phyloP scores from a whole-genome alignment of 1,284 basidiomycete species.

The Pseudozyma flocculosa region DNA sequence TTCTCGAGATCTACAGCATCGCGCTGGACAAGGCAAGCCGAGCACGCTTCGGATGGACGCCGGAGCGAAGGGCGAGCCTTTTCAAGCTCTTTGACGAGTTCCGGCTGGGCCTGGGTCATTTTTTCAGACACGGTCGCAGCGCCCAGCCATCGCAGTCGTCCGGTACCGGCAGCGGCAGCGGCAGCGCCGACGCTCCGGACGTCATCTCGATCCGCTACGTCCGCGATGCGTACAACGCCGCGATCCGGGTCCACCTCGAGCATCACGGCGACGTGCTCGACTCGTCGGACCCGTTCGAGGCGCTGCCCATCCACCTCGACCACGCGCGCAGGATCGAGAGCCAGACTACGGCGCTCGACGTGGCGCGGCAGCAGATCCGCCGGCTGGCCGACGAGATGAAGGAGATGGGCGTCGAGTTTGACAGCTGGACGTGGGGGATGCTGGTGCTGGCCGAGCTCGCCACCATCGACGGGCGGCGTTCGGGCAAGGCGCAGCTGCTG shows the following conservation, averaged over 20 bases:
- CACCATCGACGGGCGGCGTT: not conserved
- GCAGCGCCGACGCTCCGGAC: too few species aligned
- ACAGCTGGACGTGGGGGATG: conserved; percentile 13
- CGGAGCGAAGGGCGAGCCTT: conserved; percentile 5
- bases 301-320: not conserved
- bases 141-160: not conserved
- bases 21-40: conserved; percentile 25
- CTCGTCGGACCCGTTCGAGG: not conserved
- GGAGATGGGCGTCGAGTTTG: conserved; percentile 15
- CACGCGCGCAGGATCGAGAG: not conserved
- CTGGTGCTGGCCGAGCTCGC: conserved; percentile 6
- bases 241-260: conserved; percentile 10
- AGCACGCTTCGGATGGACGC: not conserved
- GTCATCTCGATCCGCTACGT: conserved; percentile 1
- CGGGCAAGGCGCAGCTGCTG: not conserved
- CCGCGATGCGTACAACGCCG: conserved; percentile 27
- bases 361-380: conserved; percentile 6
- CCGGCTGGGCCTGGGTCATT: conserved; percentile 24
- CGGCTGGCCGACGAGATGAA: conserved; percentile 18
- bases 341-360: not conserved
- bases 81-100: conserved; percentile 30
- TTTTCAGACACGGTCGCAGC: conserved; percentile 1
- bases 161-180: too few species aligned
- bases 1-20: conserved; percentile 22
- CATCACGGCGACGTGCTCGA: not conserved